Conservation (phyloP, 192 early-diverging fungal genomes). For the Entophlyctis helioformis region DNA sequence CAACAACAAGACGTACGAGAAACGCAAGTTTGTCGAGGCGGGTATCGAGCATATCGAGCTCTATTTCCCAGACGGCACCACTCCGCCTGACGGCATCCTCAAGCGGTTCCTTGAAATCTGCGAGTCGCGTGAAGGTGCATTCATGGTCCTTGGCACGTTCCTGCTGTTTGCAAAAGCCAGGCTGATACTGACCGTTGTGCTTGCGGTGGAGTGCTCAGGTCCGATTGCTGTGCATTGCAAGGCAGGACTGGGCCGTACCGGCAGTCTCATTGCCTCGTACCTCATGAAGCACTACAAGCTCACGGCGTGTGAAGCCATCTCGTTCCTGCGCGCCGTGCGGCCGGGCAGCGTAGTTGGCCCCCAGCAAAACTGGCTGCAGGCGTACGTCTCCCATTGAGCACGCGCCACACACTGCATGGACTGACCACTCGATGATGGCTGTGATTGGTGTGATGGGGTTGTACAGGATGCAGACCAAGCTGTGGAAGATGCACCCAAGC, state of each 20-base stretch:
- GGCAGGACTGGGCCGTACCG: constrained; percentile 47
- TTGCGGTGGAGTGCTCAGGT: constrained; percentile 9
- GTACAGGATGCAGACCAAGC: constrained; percentile 31
- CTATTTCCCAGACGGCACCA: constrained; percentile 59
- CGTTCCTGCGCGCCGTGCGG: constrained; percentile 47
- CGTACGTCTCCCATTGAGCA: constrained; percentile 7
- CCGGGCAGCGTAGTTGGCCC: constrained; percentile 63
- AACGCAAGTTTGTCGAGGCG: constrained; percentile 30
- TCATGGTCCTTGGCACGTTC: neutral
- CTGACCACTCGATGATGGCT: too few species aligned
- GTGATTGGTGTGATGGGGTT: neutral
- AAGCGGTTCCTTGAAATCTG: constrained; percentile 53
- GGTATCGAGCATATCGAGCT: constrained; percentile 57
- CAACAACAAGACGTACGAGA: constrained; percentile 58
- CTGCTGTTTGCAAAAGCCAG: neutral
- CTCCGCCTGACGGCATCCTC: constrained; percentile 50
- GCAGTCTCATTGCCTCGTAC: constrained; percentile 42
- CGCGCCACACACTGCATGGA: too few species aligned
- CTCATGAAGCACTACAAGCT: constrained; percentile 62
- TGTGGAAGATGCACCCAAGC: constrained; percentile 35
- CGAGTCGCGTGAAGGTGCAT: constrained; percentile 32
- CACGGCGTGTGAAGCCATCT: constrained; percentile 54
- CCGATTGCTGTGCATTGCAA: constrained; percentile 51
- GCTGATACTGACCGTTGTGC: neutral
- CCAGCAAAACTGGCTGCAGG: constrained; percentile 60